Evolutionary conservation across 495 filamentous ascomycete genomes (phyloP), one percentile per base, ranked within the genome.

Genomic region (Aspergillus cristatus): DNA sequence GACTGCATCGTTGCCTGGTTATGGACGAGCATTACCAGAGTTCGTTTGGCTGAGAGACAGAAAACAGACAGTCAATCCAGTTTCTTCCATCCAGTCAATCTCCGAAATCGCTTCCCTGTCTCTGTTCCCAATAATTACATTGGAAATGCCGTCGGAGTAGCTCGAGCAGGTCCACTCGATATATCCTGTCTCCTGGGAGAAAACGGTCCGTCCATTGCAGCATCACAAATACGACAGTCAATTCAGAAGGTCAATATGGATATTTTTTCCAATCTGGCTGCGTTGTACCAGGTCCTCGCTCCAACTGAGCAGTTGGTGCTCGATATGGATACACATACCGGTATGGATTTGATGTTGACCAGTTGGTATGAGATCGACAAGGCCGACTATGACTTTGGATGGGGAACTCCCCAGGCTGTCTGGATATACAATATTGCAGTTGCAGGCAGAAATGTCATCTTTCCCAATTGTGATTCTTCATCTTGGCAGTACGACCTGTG

Each of bases 1-100:
- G 50, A 54, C 41, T 51, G 45, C 35, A 49, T 30, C 28, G 5
- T 11, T 30, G 28, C 28, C 28, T n/a, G 5, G 5, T 4, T 30
- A 3, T 30, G 28, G 28, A 30, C 28, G 28, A 6, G 5, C 5
- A 14, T 30, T 11, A 30, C 28, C 3, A 4, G 28, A 3, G 28
- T 11, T n/a, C 10, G 28, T 3, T 11, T 50, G 3, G 28, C 45
- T 17, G 29, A 53, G 28, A 50, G 50, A 0, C 44, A 53, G 14
- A 45, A 49, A 29, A 14, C 17, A 22, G 25, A 17, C n/a, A 32
- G 29, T 0, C 25, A 14, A 18, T 46, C 45, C 1, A 38, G 41
- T 26, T 46, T 47, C 17, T 14, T 47, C 14, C 47, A 57, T 32
- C 50, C 54, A 14, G 46, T 57, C 14, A 38, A 54, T 25, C 31